Base-by-base conservation (phyloP, 306 rosid genomes). In the Senna siamea region DNA sequence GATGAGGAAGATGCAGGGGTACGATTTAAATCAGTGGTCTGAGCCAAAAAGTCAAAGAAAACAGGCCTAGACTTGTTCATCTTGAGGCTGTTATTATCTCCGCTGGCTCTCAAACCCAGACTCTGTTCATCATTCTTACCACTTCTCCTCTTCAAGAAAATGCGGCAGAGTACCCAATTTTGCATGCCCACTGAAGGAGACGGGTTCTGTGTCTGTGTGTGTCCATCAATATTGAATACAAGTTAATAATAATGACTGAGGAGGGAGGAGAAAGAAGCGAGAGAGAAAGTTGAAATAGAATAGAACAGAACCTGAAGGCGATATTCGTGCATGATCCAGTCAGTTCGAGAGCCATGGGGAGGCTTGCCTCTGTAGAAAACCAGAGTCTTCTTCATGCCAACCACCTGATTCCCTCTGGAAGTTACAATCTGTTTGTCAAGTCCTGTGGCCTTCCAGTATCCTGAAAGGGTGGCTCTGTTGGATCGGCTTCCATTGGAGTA, bases 281-380 rank as follows among this genome's bases (percentile, higher is more conserved):
- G n/a, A n/a, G n/a, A n/a, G n/a, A n/a, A n/a, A n/a, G n/a, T n/a
- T n/a, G 30, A 26, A 26, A 26, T 26, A 26, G 3, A 3, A 26
- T 26, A 1, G 30, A 26, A 26, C 1, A 1, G 2, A 26, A 26
- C 30, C 30, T 26, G 77, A 60, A 94, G 95, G 74, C 99, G 96
- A 69, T 94, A 94, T 59, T 94, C 99, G 14, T 94, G 99, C 99
- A 94, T 94, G 76, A 94, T 85, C 99, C 99, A 94, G 71, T 94
- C 96, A 15, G 99, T 94, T 77, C 99, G 81, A 0, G 87, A 79
- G 3, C 99, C 99, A 30, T 87, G 90, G 7, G 98, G 98, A 0
- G 98, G 96, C 63, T 88, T 94, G 11, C 99, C 99, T 64, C 80
- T 78, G 62, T 94, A 94, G 81, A 94, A 94, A 82, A 94, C 99